Evolutionary conservation across 176 grass and related monocot genomes (phyloP), one percentile per base, ranked within the genome.

Genomic region (Pontederia crassipes): DNA sequence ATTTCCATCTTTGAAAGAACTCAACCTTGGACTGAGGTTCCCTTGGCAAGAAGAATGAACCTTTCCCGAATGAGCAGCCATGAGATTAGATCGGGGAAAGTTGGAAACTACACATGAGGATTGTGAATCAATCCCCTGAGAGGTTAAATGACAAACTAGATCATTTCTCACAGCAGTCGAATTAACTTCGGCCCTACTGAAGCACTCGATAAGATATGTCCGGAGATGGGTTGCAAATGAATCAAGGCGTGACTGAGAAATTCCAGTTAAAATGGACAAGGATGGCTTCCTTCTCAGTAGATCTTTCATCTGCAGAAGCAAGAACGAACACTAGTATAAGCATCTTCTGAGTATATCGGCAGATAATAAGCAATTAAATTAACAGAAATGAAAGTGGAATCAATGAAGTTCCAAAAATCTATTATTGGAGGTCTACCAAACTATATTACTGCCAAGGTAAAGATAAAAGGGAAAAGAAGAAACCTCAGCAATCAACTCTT

Each of bases 181-280:
- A 80, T 82, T 90, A 56, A 59, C 73, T 77, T 90, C 79, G 64
- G 71, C 82, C 64, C 73, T 70, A 70, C 71, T 92, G 51, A 81
- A 86, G 40, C 73, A 63, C 11, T 59, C 65, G 48, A 85, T 53
- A 72, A 98, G 81, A 77, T 87, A 98, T 67, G 81, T 71, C 62
- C 82, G 84, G 62, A 92, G 58, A 76, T 98, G 77, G 76, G 67
- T 78, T 17, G 68, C 87, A 78, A 98, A 90, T 68, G 84, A 74
- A 40, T 88, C 82, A 56, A 98, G 81, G 57, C 87, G 81, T 5
- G 71, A 79, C 63, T 72, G 69, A 49, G 93, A 85, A n/a, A 92
- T 92, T 76, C 87, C 79, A 60, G 93, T 97, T 28, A 97, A 76
- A 70, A 85, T 71, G 48, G 87, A 85, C 13, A 97, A 76, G 24